Base-by-base conservation (phyloP, 2,329 filamentous ascomycete species). In the Botryotinia convoluta region DNA sequence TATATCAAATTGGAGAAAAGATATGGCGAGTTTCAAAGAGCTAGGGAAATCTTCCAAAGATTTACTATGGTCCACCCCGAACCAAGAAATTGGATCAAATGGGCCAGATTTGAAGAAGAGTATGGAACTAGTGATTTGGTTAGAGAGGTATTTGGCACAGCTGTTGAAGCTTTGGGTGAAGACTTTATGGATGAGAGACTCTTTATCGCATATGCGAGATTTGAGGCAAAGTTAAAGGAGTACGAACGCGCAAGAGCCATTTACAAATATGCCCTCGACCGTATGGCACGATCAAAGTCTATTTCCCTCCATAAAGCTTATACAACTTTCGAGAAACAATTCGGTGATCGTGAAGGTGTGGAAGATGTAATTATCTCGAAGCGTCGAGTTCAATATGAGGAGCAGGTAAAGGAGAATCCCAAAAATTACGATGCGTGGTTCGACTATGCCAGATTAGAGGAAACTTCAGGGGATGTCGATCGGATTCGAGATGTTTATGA, bases 361-460 rank as follows among this genome's bases (percentile, higher is more conserved):
- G 95, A 98, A 79, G 94, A 98, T 81, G 95, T 98, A 14, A 93
- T 99, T 44, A 82, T 98, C n/a, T 94, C 94, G 26, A 99, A 99
- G 82, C 89, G 96, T 77, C 88, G 96, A 78, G 92, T 97, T 29
- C 90, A 96, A 75, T 99, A 99, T 82, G 96, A 99, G 83, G 94
- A 97, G 78, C 92, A 96, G 80, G 89, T 98, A 77, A 95, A 94
- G 79, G 93, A 97, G 80, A 98, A 97, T 79, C 90, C 95, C 2
- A 96, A 97, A 80, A 98, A 98, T 82, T 99, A 99, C 85, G 96
- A 99, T 80, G 89, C 91, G 20, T 99, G 96, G 96, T 95, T 99
- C 78, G 96, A 98, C 82, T 97, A 95, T 82, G 94, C 95, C 39
- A 89, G 93, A 12, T 85, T 99, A 10, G 96, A 99, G 82, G 96